A percentile compares a stretch with the other conserved stretches of the same genome.
Conservation (phyloP, 2,329 filamentous ascomycete genomes). For the Claviceps monticola region DNA sequence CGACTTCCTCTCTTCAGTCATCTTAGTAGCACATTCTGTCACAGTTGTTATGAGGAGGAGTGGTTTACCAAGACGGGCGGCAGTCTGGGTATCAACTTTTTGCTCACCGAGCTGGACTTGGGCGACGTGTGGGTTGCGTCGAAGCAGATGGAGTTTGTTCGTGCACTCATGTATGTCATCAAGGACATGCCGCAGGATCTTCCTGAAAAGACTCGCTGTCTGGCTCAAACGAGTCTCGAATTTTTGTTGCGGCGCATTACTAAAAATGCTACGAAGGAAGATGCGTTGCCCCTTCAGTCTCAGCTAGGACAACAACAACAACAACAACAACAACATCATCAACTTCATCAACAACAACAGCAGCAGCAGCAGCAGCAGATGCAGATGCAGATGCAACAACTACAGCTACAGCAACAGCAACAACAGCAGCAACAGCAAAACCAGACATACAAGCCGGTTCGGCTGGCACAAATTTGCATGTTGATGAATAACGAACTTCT, state of each 20-base stretch:
- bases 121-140: slow-evolving; percentile 71
- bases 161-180: slow-evolving; percentile 90
- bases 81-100: slow-evolving; percentile 74
- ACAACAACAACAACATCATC: slow-evolving; percentile 34
- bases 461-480: slow-evolving; percentile 64
- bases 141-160: slow-evolving; percentile 76
- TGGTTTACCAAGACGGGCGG: slow-evolving; percentile 98
- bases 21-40: slow-evolving; percentile 72
- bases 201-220: slow-evolving; percentile 72
- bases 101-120: slow-evolving; percentile 73
- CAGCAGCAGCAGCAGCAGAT: slow-evolving; percentile 24
- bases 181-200: slow-evolving; percentile 96
- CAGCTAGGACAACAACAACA: slow-evolving; percentile 31
- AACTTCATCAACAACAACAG: slow-evolving; percentile 24
- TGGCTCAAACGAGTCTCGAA: slow-evolving; percentile 73
- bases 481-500: slow-evolving; percentile 79
- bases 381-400: slow-evolving; percentile 34
- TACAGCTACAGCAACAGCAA: slow-evolving; percentile 24
- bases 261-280: slow-evolving; percentile 65
- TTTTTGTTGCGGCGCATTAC: slow-evolving; percentile 67
- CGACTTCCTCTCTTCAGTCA: slow-evolving; percentile 75
- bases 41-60: slow-evolving; percentile 92
- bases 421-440: slow-evolving; percentile 23
- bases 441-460: slow-evolving; percentile 33
- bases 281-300: slow-evolving; percentile 30